phyloP scores from a whole-genome alignment of 2,329 filamentous ascomycete genomes.

The Botryotinia calthae region DNA sequence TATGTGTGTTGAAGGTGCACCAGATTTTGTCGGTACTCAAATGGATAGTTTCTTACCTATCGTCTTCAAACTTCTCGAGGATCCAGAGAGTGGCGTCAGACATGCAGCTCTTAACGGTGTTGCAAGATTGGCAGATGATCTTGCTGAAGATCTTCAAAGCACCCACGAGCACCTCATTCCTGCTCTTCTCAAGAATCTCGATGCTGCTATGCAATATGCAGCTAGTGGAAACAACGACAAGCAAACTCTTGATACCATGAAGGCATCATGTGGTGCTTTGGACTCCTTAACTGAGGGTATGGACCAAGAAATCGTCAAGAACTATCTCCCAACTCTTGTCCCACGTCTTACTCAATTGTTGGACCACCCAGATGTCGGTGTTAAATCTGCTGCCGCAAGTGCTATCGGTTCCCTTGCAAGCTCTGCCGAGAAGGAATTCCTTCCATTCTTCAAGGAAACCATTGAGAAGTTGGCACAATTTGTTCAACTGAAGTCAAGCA shows the following conservation, averaged over 20 bases:
- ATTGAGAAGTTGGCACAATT: constrained; percentile 88
- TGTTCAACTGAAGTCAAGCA: constrained; percentile 79
- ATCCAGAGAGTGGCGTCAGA: constrained; percentile 79
- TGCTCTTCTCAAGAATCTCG: constrained; percentile 82
- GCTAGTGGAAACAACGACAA: constrained; percentile 51
- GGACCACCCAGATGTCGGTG: constrained; percentile 78
- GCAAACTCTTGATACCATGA: constrained; percentile 80
- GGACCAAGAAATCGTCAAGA: constrained; percentile 74
- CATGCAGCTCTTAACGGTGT: constrained; percentile 84
- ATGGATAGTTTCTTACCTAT: constrained; percentile 81
- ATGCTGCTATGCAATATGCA: constrained; percentile 67
- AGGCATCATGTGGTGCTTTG: constrained; percentile 83
- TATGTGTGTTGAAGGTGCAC: constrained; percentile 92
- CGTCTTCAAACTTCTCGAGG: constrained; percentile 78
- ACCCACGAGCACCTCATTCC: constrained; percentile 84
- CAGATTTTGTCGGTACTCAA: constrained; percentile 95
- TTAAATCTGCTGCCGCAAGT: constrained; percentile 85
- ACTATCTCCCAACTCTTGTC: constrained; percentile 79
- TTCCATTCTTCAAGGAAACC: constrained; percentile 86
- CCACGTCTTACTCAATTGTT: constrained; percentile 82
- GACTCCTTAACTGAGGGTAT: constrained; percentile 88
- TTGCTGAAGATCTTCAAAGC: constrained; percentile 83
- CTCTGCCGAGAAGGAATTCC: constrained; percentile 77
- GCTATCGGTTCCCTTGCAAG: constrained; percentile 89
- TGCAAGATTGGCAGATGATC: constrained; percentile 86